These are phyloP conservation scores for Flaveria bidentis DNA, from an alignment of 129 eudicot genomes.

Conservation along the genomic window DNA sequence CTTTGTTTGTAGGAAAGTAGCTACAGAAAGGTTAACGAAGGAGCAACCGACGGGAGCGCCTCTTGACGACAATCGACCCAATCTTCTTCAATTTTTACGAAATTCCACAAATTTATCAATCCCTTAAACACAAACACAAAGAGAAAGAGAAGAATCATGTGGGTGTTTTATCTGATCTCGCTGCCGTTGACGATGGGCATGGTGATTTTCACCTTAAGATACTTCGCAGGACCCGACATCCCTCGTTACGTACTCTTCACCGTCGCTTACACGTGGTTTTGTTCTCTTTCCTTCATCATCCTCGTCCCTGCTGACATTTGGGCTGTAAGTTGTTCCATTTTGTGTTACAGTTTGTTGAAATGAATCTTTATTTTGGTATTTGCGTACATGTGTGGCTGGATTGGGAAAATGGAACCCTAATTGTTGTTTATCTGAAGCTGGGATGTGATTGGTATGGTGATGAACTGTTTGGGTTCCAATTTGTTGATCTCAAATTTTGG, in stretches of 20 bases:
- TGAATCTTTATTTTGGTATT: background rate
- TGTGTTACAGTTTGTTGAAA: background rate
- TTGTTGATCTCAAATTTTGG: background rate
- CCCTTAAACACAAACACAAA: no score
- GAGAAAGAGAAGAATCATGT: conserved; percentile 33
- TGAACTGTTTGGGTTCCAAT: background rate
- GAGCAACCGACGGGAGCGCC: conserved; percentile 30
- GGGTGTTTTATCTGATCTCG: conserved; percentile 72
- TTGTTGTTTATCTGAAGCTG: conserved; percentile 14
- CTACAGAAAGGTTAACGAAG: conserved; percentile 22
- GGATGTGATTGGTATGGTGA: background rate
- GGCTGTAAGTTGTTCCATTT: conserved; percentile 46
- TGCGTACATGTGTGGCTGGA: background rate
- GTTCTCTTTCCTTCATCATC: conserved; percentile 67
- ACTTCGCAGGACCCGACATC: conserved; percentile 79
- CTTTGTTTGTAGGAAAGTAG: background rate
- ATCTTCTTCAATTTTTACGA: background rate
- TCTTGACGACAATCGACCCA: conserved; percentile 21
- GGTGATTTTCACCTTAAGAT: conserved; percentile 63
- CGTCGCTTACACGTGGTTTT: conserved; percentile 88
- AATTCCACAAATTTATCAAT: no score
- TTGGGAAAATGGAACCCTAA: conserved; percentile 12
- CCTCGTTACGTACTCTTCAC: conserved; percentile 72
- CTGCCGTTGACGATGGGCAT: conserved; percentile 77
- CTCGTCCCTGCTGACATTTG: conserved; percentile 91